phyloP scores from a whole-genome alignment of 1,284 basidiomycete species.

The Dichomitus squalens region DNA sequence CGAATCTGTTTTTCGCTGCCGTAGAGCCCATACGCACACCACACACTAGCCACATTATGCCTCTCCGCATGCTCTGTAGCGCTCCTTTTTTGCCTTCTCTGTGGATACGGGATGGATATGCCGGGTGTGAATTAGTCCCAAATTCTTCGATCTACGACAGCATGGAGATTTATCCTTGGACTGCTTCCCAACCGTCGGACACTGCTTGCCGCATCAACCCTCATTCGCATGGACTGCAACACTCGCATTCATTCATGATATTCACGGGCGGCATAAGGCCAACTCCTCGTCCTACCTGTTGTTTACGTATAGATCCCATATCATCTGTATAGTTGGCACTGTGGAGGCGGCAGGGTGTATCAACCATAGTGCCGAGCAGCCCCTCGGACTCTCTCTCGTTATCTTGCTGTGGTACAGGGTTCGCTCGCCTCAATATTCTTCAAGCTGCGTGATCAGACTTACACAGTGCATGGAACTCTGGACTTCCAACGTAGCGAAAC shows the following conservation, averaged over 20 bases:
- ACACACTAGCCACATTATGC: not conserved
- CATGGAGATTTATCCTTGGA: not conserved
- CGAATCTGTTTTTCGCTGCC: not conserved
- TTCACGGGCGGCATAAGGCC: not conserved
- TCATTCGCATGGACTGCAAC: not conserved
- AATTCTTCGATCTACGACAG: not conserved
- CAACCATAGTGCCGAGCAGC: not conserved
- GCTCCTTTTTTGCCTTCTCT: not conserved
- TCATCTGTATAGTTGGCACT: conserved; percentile 1
- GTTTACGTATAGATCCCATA: conserved; percentile 7
- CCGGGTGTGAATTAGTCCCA: not conserved
- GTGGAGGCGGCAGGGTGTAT: conserved; percentile 6
- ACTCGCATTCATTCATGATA: conserved; percentile 4
- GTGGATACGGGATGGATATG: not conserved
- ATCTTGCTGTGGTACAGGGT: too few species aligned
- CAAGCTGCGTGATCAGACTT: too few species aligned
- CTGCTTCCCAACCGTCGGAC: not conserved
- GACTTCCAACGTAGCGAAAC: too few species aligned
- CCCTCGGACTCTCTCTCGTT: not conserved
- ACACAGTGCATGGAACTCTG: too few species aligned
- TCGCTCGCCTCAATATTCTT: too few species aligned
- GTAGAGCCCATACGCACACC: not conserved
- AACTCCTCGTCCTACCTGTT: conserved; percentile 2
- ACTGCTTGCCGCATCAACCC: not conserved
- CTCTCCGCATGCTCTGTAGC: not conserved